Conservation (phyloP, 192 early-diverging fungal species). For the Bifiguratus adelaidae region DNA sequence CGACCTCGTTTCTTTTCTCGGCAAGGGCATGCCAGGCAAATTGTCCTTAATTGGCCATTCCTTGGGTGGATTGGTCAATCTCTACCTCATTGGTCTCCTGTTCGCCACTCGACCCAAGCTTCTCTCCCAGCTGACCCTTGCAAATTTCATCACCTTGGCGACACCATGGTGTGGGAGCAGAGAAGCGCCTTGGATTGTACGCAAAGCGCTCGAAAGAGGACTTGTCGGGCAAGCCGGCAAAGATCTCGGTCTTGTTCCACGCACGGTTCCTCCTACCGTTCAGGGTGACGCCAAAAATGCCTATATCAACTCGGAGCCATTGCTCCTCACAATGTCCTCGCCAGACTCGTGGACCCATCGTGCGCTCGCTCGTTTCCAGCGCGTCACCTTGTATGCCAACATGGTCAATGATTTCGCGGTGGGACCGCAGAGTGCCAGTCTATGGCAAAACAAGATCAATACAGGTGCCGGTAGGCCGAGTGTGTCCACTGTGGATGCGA, state of each 20-base stretch:
- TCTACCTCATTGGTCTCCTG: slow-evolving; percentile 26
- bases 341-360: slow-evolving; percentile 17
- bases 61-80: slow-evolving; percentile 34
- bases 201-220: slow-evolving; percentile 15
- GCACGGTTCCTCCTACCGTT: slow-evolving; percentile 1
- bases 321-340: slow-evolving; percentile 25
- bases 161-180: slow-evolving; percentile 28
- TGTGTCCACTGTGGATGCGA: no score
- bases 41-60: slow-evolving; percentile 39
- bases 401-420: slow-evolving; percentile 34
- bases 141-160: slow-evolving; percentile 32
- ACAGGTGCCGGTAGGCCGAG: no score
- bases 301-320: slow-evolving; percentile 10
- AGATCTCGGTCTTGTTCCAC: slow-evolving; percentile 18
- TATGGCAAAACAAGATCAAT: no score
- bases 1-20: slow-evolving; percentile 21
- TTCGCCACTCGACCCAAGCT: slow-evolving; percentile 19
- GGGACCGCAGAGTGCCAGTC: slow-evolving; percentile 15
- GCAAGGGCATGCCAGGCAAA: slow-evolving; percentile 10
- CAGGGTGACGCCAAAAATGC: background rate
- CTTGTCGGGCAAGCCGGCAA: slow-evolving; percentile 36
- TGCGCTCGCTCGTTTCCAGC: slow-evolving; percentile 16
- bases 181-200: slow-evolving; percentile 25
- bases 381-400: slow-evolving; percentile 33
- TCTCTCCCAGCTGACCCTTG: no score